Percentiles rank a stretch among this genome's conserved stretches.
phyloP scores from a whole-genome alignment of 2,329 filamentous ascomycete genomes.

The Nothomitra cinnamomea region DNA sequence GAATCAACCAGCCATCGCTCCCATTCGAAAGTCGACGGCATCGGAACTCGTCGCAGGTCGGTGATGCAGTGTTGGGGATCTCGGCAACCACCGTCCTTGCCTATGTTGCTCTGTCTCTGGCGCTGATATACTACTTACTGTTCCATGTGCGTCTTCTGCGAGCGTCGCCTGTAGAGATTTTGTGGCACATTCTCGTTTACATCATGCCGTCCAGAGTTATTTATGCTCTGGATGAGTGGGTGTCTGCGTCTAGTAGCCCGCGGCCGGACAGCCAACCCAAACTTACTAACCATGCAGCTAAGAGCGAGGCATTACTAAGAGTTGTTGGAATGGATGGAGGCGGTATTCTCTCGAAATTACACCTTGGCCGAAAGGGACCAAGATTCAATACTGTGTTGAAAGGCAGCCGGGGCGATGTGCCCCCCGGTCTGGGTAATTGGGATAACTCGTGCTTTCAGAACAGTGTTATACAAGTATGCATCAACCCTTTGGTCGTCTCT shows the following conservation, averaged over 20 bases:
- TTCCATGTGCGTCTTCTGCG: slow-evolving; percentile 18
- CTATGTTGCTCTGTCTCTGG: slow-evolving; percentile 7
- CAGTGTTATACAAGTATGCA: slow-evolving; percentile 61
- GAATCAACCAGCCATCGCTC: background rate
- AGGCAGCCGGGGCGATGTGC: slow-evolving; percentile 19
- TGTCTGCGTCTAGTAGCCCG: slow-evolving; percentile 19
- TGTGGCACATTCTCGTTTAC: slow-evolving; percentile 45
- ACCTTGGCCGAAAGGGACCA: slow-evolving; percentile 36
- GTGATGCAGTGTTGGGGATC: slow-evolving; percentile 9
- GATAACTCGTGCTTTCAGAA: slow-evolving; percentile 98
- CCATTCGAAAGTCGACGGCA: background rate
- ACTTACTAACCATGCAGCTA: slow-evolving; percentile 34
- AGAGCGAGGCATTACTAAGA: slow-evolving; percentile 46
- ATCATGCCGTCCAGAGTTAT: slow-evolving; percentile 39
- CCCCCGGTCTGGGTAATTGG: slow-evolving; percentile 64
- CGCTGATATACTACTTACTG: slow-evolving; percentile 13
- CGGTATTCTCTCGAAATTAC: slow-evolving; percentile 40
- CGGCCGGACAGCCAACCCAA: slow-evolving; percentile 18
- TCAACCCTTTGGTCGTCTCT: background rate
- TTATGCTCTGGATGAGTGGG: slow-evolving; percentile 32
- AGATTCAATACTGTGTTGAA: slow-evolving; percentile 31
- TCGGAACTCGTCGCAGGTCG: background rate
- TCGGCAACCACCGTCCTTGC: slow-evolving; percentile 12
- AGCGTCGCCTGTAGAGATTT: slow-evolving; percentile 26
- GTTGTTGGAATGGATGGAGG: slow-evolving; percentile 43